These are phyloP conservation scores for Peribolospora baueri DNA, from an alignment of 768 basidiomycete species.

Conservation along the genomic window DNA sequence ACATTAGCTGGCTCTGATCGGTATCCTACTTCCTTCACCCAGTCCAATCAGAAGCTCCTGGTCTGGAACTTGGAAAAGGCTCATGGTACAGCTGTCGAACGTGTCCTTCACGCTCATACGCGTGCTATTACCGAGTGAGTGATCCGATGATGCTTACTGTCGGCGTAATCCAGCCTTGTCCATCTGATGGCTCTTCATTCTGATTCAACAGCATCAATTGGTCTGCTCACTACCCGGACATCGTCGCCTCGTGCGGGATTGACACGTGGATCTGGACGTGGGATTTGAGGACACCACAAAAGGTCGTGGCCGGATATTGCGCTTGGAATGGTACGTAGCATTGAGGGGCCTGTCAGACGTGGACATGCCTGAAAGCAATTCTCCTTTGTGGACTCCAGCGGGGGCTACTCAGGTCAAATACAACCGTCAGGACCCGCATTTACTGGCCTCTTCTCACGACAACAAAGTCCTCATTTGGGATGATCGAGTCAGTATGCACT, in stretches of 20 bases:
- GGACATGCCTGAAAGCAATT: background rate
- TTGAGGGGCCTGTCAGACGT: constrained; percentile 10
- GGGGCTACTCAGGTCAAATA: constrained; percentile 91
- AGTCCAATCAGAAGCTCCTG: constrained; percentile 60
- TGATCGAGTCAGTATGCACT: constrained; percentile 37
- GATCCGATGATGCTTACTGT: no score
- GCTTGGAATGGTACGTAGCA: constrained; percentile 29
- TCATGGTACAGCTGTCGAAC: constrained; percentile 49
- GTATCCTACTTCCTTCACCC: background rate
- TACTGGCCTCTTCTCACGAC: constrained; percentile 71
- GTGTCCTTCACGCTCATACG: constrained; percentile 67
- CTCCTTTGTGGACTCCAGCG: constrained; percentile 22
- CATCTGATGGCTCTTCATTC: no score
- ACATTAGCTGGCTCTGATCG: background rate
- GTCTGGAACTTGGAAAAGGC: constrained; percentile 65
- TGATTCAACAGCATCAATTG: constrained; percentile 42
- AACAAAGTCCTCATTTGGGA: constrained; percentile 86
- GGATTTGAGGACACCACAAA: constrained; percentile 46
- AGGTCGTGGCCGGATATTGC: constrained; percentile 39
- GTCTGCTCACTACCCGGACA: constrained; percentile 21
- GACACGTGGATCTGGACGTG: constrained; percentile 89
- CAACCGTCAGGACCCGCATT: constrained; percentile 64
- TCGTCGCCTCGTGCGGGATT: constrained; percentile 60
- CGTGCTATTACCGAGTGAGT: constrained; percentile 64
- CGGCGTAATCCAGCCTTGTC: no score